Evolutionary conservation across 2,329 filamentous ascomycete species (phyloP).

Genomic region (Trichoderma aggressivum): DNA sequence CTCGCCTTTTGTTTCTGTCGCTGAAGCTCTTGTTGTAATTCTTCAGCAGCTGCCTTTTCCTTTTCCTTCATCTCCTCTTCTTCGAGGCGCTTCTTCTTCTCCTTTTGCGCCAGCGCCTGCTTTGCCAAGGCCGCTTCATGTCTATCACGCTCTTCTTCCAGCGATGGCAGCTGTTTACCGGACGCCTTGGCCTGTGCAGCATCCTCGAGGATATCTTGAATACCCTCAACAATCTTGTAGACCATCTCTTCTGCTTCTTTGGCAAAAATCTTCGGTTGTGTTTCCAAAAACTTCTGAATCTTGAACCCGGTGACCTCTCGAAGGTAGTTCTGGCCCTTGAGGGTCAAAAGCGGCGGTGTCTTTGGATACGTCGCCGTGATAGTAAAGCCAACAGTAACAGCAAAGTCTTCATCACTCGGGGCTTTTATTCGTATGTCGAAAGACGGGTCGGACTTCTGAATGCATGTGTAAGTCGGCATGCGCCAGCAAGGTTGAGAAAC

Average conservation of each 20-base stretch:
- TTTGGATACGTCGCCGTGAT: slow-evolving; percentile 91
- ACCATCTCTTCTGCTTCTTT: slow-evolving; percentile 57
- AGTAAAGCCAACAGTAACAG: slow-evolving; percentile 70
- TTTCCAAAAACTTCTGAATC: slow-evolving; percentile 62
- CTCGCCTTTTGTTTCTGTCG: slow-evolving; percentile 63
- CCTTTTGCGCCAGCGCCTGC: slow-evolving; percentile 54
- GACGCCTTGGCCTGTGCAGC: slow-evolving; percentile 74
- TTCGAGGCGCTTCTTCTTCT: slow-evolving; percentile 51
- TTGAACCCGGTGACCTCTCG: slow-evolving; percentile 69
- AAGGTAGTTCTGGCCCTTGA: slow-evolving; percentile 63
- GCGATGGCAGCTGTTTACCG: slow-evolving; percentile 73
- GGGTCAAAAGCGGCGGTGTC: slow-evolving; percentile 66
- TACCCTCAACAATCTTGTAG: slow-evolving; percentile 63
- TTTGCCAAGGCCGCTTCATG: slow-evolving; percentile 71
- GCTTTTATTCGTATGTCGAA: slow-evolving; percentile 80
- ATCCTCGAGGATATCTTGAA: slow-evolving; percentile 78
- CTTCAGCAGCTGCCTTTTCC: slow-evolving; percentile 64
- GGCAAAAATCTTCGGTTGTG: slow-evolving; percentile 52
- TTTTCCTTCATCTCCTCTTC: slow-evolving; percentile 62
- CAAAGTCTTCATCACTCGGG: slow-evolving; percentile 67
- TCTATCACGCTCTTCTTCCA: slow-evolving; percentile 83
- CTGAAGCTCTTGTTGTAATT: slow-evolving; percentile 69
- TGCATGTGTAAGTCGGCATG: slow-evolving; percentile 22
- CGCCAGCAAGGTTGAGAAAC: slow-evolving; percentile 8
- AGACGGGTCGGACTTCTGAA: slow-evolving; percentile 71